A percentile compares a stretch with the other conserved stretches of the same genome.
Evolutionary conservation across 2,329 filamentous ascomycete genomes (phyloP).

Genomic region (Botrytis tulipae): DNA sequence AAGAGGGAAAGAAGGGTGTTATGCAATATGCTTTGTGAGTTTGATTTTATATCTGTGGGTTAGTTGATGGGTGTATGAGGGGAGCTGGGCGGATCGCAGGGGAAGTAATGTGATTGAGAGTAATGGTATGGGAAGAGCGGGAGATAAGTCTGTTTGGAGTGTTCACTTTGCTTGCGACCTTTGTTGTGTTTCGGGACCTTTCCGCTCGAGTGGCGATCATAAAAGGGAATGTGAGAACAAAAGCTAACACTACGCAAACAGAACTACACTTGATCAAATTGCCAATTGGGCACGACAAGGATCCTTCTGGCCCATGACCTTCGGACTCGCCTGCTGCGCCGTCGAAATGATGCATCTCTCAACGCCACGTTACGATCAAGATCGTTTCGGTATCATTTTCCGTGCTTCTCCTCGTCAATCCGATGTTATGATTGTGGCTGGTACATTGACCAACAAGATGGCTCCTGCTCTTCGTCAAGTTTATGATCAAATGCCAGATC

Average conservation of each 20-base stretch:
- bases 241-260: slow-evolving; percentile 39
- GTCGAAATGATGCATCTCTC: slow-evolving; percentile 93
- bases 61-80: not conserved
- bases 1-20: slow-evolving; percentile 75
- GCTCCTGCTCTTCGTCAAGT: slow-evolving; percentile 84
- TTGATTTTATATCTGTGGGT: not conserved
- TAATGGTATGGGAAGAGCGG: not conserved
- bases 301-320: slow-evolving; percentile 86
- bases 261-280: slow-evolving; percentile 74
- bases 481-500: slow-evolving; percentile 95
- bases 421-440: slow-evolving; percentile 91
- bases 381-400: slow-evolving; percentile 87
- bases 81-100: not conserved
- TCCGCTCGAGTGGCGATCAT: not conserved
- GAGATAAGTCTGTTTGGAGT: not conserved
- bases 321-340: slow-evolving; percentile 84
- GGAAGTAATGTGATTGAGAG: not conserved
- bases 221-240: not conserved
- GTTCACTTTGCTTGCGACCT: not conserved
- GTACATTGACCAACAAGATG: slow-evolving; percentile 96
- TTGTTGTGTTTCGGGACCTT: not conserved
- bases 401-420: slow-evolving; percentile 83
- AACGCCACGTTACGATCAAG: slow-evolving; percentile 84
- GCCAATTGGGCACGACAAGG: slow-evolving; percentile 82
- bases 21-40: slow-evolving; percentile 86